Percentiles rank a stretch among this genome's conserved stretches.
Conservation (phyloP, 371 early-diverging fungal species). For the Saksenaea oblongispora region DNA sequence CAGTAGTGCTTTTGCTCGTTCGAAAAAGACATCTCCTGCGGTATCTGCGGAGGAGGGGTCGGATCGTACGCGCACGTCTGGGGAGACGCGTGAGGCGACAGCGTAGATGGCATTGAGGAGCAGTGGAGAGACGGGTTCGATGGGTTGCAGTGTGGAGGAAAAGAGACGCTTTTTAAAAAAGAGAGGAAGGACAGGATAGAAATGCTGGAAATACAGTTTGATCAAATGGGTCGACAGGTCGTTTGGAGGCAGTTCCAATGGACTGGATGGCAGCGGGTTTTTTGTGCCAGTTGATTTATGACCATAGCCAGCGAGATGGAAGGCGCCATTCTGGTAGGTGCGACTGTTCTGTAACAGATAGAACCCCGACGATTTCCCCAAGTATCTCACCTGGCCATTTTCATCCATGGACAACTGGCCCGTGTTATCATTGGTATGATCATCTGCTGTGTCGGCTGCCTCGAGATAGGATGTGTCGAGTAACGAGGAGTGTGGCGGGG, state of each 20-base stretch:
- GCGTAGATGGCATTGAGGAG: slow-evolving; percentile 54
- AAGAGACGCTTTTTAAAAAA: slow-evolving; percentile 41
- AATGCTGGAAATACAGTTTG: slow-evolving; percentile 53
- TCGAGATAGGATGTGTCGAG: slow-evolving; percentile 2
- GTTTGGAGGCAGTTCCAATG: slow-evolving; percentile 45
- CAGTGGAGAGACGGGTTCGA: slow-evolving; percentile 38
- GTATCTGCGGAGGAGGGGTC: slow-evolving; percentile 35
- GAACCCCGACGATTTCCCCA: slow-evolving; percentile 51
- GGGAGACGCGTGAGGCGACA: slow-evolving; percentile 47
- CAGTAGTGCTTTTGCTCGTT: slow-evolving; percentile 46
- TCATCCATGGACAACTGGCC: slow-evolving; percentile 52
- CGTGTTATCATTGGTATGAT: slow-evolving; percentile 23
- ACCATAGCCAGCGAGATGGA: slow-evolving; percentile 37
- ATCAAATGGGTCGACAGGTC: slow-evolving; percentile 59
- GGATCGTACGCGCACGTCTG: slow-evolving; percentile 38
- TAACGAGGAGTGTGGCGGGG: not conserved
- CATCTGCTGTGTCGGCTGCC: not conserved
- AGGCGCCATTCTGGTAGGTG: slow-evolving; percentile 46
- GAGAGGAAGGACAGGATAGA: slow-evolving; percentile 58
- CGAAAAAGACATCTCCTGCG: slow-evolving; percentile 48
- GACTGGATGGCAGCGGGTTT: slow-evolving; percentile 15
- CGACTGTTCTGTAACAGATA: slow-evolving; percentile 48
- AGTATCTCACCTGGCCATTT: slow-evolving; percentile 46
- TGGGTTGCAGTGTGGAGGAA: slow-evolving; percentile 9
- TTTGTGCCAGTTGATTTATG: slow-evolving; percentile 17